phyloP scores from a whole-genome alignment of 148 eudicot genomes.

The Rhododendron simsii region DNA sequence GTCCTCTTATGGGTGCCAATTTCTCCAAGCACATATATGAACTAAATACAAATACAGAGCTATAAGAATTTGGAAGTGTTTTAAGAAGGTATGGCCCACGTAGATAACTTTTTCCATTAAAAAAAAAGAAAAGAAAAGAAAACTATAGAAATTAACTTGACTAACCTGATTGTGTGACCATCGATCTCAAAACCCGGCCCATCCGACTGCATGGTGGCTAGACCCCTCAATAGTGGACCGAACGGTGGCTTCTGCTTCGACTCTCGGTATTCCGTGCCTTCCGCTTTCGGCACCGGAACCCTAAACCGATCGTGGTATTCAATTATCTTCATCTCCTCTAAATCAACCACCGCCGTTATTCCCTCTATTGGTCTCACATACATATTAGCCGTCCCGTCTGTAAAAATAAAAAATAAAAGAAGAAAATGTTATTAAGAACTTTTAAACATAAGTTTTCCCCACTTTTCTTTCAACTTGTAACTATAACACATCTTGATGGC shows the following conservation, averaged over 20 bases:
- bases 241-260: slow-evolving; percentile 19
- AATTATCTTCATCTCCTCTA: slow-evolving; percentile 32
- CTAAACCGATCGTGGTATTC: slow-evolving; percentile 20
- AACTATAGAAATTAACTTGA: neutral
- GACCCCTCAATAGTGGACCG: neutral
- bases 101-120: too few species aligned
- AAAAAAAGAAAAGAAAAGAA: neutral
- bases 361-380: slow-evolving; percentile 50
- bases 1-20: neutral
- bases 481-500: neutral
- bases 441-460: too few species aligned
- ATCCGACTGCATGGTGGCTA: slow-evolving; percentile 3
- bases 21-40: too few species aligned
- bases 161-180: slow-evolving; percentile 25
- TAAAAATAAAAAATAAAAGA: neutral
- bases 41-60: neutral
- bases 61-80: neutral
- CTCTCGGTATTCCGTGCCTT: slow-evolving; percentile 29
- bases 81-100: too few species aligned
- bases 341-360: slow-evolving; percentile 32
- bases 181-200: slow-evolving; percentile 19
- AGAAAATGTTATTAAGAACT: too few species aligned
- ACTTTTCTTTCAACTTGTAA: neutral
- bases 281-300: slow-evolving; percentile 35
- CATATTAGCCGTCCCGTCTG: slow-evolving; percentile 27